Conservation (phyloP, 441 rosid species). For the Croton setiger region DNA sequence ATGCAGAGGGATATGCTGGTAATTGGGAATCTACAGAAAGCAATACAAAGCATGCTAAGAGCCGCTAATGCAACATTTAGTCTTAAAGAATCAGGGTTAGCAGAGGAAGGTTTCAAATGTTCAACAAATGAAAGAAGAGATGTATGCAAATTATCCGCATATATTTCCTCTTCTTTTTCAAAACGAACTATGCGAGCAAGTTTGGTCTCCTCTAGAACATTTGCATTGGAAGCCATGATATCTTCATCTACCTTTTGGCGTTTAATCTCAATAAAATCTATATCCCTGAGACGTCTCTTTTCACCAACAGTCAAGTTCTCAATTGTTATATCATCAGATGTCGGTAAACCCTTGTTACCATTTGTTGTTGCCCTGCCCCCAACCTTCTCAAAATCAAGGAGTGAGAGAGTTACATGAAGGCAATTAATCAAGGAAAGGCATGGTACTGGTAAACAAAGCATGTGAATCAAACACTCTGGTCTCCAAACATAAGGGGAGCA, state of each 20-base stretch:
- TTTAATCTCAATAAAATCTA: conserved; percentile 40
- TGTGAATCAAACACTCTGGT: conserved; percentile 62
- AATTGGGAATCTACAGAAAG: conserved; percentile 60
- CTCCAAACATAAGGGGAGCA: conserved; percentile 87
- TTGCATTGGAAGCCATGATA: conserved; percentile 30
- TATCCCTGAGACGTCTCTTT: conserved; percentile 55
- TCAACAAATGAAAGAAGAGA: conserved; percentile 61
- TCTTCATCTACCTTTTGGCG: conserved; percentile 66
- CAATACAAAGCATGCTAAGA: conserved; percentile 84
- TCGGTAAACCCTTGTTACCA: conserved; percentile 27
- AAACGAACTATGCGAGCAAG: conserved; percentile 31
- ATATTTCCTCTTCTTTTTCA: conserved; percentile 47
- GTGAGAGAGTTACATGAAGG: conserved; percentile 55
- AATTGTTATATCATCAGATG: conserved; percentile 30
- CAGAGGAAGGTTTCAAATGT: conserved; percentile 48
- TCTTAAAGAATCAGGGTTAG: conserved; percentile 40
- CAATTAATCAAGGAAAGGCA: conserved; percentile 71
- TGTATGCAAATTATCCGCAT: conserved; percentile 48
- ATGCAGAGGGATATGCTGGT: conserved; percentile 52
- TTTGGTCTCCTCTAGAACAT: conserved; percentile 34
- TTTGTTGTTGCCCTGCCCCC: conserved; percentile 39
- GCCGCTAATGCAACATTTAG: conserved; percentile 64
- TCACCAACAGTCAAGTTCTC: conserved; percentile 50
- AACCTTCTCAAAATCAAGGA: conserved; percentile 55
- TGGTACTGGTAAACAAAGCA: conserved; percentile 70